Conservation (phyloP, 2,329 filamentous ascomycete species). For the Trematosphaeria pertusa region DNA sequence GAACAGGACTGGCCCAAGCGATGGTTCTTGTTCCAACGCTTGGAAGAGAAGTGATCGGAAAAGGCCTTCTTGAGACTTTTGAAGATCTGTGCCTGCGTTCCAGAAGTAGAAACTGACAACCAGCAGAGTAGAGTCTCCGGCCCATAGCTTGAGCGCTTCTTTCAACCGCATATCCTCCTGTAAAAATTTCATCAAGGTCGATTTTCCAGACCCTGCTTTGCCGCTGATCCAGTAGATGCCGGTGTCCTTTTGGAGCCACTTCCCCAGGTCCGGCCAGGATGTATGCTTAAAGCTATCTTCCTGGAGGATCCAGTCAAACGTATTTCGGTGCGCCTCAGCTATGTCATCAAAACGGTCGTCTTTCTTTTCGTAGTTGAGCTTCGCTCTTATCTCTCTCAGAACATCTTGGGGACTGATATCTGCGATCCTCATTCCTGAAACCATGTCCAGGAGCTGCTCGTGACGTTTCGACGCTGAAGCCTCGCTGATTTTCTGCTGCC, state of each 20-base stretch:
- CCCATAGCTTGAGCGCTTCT: conserved; percentile 44
- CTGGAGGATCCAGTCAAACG: conserved; percentile 8
- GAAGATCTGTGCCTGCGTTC: conserved; percentile 46
- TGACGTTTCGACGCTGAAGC: background rate
- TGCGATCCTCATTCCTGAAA: background rate
- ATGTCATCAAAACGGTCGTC: conserved; percentile 3
- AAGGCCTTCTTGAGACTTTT: conserved; percentile 51
- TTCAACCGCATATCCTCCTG: conserved; percentile 32
- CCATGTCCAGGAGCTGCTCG: background rate
- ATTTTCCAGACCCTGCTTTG: conserved; percentile 56
- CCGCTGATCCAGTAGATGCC: conserved; percentile 48
- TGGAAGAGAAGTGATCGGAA: background rate
- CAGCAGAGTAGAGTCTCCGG: conserved; percentile 31
- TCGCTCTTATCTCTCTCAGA: background rate
- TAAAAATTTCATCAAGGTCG: conserved; percentile 55
- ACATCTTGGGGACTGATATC: background rate
- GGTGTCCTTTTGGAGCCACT: conserved; percentile 1
- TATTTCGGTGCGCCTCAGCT: background rate
- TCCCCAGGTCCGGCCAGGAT: background rate
- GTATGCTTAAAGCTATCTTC: background rate
- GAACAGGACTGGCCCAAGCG: background rate
- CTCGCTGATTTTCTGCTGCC: background rate
- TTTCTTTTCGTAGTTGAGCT: background rate
- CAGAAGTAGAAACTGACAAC: conserved; percentile 53
- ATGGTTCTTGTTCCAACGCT: background rate